These are phyloP conservation scores for Plantago major DNA, from an alignment of 257 asterid genomes.

Conservation along the genomic window DNA sequence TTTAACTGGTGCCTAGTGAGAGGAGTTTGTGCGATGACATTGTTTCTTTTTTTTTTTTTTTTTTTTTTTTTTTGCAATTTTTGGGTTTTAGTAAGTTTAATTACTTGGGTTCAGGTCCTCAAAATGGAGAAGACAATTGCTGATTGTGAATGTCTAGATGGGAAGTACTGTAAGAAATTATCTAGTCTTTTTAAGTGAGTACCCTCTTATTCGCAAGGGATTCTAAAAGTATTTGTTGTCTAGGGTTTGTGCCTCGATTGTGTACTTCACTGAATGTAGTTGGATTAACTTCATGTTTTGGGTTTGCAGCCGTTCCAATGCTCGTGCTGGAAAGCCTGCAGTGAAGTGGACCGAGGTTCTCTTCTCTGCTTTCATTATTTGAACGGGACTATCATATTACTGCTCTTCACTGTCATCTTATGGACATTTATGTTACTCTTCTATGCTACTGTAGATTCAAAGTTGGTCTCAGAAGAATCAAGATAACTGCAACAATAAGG, in stretches of 20 bases:
- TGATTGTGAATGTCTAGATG: conserved; percentile 34
- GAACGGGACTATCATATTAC: background rate
- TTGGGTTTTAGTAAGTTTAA: too few species aligned
- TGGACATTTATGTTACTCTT: background rate
- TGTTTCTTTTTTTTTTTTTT: too few species aligned
- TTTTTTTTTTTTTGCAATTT: too few species aligned
- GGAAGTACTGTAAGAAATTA: conserved; percentile 52
- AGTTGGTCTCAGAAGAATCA: conserved; percentile 65
- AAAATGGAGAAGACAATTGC: conserved; percentile 49
- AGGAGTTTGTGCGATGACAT: too few species aligned
- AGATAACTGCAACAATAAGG: conserved; percentile 21
- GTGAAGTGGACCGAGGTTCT: conserved; percentile 84
- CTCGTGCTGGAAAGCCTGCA: conserved; percentile 80
- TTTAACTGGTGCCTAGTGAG: too few species aligned
- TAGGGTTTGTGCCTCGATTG: conserved; percentile 9
- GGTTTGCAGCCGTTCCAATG: conserved; percentile 58
- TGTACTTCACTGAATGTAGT: background rate
- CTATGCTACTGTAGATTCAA: conserved; percentile 49
- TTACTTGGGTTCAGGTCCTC: conserved; percentile 32
- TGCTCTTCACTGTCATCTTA: too few species aligned
- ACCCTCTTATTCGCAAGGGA: background rate
- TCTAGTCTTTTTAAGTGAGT: conserved; percentile 61
- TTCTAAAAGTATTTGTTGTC: background rate
- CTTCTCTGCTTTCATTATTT: conserved; percentile 10
- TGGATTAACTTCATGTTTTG: conserved; percentile 10